Conservation (phyloP, 2,329 filamentous ascomycete genomes). For the Talaromyces rugulosus region DNA sequence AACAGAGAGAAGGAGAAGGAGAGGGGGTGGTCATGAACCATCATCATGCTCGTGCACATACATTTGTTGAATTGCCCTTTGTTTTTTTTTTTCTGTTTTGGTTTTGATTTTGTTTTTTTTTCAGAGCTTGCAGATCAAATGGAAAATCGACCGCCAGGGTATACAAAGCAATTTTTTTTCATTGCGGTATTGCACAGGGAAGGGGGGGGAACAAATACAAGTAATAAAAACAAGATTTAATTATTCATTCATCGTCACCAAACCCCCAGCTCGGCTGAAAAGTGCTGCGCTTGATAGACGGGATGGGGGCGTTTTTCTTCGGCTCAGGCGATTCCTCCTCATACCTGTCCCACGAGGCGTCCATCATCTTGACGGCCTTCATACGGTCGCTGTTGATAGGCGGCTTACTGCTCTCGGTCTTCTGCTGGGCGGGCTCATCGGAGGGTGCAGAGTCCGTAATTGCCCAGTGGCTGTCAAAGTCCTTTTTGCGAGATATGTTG, state of each 20-base stretch:
- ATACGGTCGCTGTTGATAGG: constrained; percentile 56
- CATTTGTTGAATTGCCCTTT: background rate
- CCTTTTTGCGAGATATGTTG: constrained; percentile 66
- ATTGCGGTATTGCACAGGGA: background rate
- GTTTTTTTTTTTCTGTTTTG: background rate
- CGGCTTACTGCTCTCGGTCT: constrained; percentile 33
- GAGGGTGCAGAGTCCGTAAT: constrained; percentile 57
- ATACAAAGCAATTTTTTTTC: background rate
- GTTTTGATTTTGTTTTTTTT: background rate
- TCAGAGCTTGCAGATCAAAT: background rate
- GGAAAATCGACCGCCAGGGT: background rate
- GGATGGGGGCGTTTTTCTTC: constrained; percentile 20
- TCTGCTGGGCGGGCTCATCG: constrained; percentile 22
- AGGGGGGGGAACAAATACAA: background rate
- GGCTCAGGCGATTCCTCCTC: constrained; percentile 37
- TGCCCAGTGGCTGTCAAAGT: constrained; percentile 73
- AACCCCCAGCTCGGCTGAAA: constrained; percentile 41
- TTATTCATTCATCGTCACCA: constrained; percentile 30
- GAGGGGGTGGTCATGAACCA: background rate
- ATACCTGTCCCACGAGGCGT: constrained; percentile 50
- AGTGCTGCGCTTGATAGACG: constrained; percentile 20
- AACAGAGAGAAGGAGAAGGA: background rate
- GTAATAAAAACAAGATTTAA: background rate
- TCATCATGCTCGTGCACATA: background rate
- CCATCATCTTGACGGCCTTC: constrained; percentile 71